These are phyloP conservation scores for Lipomyces mesembrius DNA, from an alignment of 805 yeast species.

Conservation along the genomic window DNA sequence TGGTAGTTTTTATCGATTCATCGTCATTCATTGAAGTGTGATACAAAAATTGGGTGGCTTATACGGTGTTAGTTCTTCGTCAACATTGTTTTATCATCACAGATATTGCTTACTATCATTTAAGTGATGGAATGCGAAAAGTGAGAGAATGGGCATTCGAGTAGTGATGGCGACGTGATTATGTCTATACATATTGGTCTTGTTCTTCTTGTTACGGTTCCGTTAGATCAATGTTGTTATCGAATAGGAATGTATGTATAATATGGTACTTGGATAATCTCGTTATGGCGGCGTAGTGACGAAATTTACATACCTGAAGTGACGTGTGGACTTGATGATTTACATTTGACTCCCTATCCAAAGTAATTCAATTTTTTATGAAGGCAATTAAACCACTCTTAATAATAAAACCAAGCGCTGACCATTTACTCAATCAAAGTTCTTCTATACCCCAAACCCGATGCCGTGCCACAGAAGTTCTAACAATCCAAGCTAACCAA, in stretches of 20 bases:
- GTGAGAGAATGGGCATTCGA: background rate
- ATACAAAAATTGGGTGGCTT: background rate
- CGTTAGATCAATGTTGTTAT: conserved; percentile 1
- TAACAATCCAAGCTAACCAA: no score
- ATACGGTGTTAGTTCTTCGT: background rate
- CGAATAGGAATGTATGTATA: background rate
- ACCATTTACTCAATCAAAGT: no score
- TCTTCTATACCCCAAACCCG: no score
- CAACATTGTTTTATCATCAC: background rate
- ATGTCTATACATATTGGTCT: background rate
- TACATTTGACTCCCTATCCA: no score
- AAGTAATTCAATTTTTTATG: no score
- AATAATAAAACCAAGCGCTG: no score
- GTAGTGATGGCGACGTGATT: background rate
- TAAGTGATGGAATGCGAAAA: background rate
- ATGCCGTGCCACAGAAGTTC: no score
- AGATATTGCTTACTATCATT: background rate
- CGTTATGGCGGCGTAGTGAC: background rate
- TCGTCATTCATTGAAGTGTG: background rate
- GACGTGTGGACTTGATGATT: no score
- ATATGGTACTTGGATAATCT: background rate
- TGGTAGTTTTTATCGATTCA: conserved; percentile 1
- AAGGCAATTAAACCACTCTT: no score
- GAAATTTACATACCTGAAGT: background rate
- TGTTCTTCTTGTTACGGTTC: background rate